These are phyloP conservation scores for Phytophthora pistaciae DNA, from an alignment of 352 stramenopile species.

Conservation along the genomic window DNA sequence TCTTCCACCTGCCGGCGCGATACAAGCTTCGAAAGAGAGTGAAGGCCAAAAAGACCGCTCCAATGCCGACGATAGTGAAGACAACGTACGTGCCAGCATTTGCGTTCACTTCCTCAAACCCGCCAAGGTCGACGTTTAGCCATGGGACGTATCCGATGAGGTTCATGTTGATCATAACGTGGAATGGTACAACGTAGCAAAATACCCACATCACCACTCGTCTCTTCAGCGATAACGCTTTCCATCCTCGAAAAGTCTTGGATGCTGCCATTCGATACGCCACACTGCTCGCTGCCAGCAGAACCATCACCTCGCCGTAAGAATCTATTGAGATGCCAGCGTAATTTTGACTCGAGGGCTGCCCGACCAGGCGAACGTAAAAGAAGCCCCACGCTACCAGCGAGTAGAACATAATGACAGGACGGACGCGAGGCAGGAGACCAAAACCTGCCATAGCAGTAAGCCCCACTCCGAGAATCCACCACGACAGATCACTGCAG, in stretches of 20 bases:
- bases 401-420: conserved; percentile 57
- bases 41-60: conserved; percentile 40
- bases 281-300: conserved; percentile 62
- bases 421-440: conserved; percentile 52
- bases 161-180: conserved; percentile 81
- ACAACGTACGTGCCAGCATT: conserved; percentile 76
- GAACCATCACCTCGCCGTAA: conserved; percentile 70
- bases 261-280: conserved; percentile 48
- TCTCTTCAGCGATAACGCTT: conserved; percentile 29
- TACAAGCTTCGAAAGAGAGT: conserved; percentile 62
- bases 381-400: conserved; percentile 78
- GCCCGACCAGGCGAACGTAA: conserved; percentile 73
- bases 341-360: conserved; percentile 73
- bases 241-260: conserved; percentile 64
- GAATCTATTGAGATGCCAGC: conserved; percentile 50
- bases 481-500: conserved; percentile 83
- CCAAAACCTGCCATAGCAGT: conserved; percentile 56
- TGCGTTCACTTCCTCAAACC: conserved; percentile 52
- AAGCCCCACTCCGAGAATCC: conserved; percentile 58
- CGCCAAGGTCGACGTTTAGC: conserved; percentile 78
- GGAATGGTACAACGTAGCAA: conserved; percentile 77
- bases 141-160: conserved; percentile 76
- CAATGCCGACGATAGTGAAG: conserved; percentile 45
- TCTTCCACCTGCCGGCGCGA: conserved; percentile 44
- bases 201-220: conserved; percentile 63